A percentile compares a stretch with the other conserved stretches of the same genome.
Conservation (phyloP, 176 grass and related monocot species). For the Thalia dealbata region DNA sequence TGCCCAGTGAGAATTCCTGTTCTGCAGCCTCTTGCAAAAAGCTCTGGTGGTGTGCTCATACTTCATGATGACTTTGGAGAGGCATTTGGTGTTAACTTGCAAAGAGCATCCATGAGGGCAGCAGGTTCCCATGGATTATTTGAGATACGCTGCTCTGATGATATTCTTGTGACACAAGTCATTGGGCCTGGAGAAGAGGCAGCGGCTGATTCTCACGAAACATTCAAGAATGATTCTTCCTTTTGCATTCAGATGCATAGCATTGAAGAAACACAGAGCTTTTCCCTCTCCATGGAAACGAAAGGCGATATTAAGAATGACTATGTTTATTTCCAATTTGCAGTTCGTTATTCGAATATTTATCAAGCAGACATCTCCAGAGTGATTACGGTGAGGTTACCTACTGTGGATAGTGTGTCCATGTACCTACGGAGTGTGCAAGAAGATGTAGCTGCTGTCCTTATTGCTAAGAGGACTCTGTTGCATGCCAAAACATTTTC, state of each 20-base stretch:
- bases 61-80: conserved; percentile 98
- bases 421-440: conserved; percentile 67
- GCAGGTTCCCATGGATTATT: conserved; percentile 82
- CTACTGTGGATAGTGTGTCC: conserved; percentile 64
- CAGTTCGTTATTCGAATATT: conserved; percentile 64
- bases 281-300: conserved; percentile 85
- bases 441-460: conserved; percentile 56
- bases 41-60: conserved; percentile 84
- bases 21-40: conserved; percentile 78
- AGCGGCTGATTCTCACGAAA: conserved; percentile 76
- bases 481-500: conserved; percentile 49
- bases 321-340: conserved; percentile 94
- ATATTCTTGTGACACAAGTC: conserved; percentile 87
- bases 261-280: conserved; percentile 82
- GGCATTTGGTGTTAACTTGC: conserved; percentile 95
- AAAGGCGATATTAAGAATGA: conserved; percentile 76
- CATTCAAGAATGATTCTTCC: conserved; percentile 80
- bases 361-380: conserved; percentile 80
- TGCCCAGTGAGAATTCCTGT: conserved; percentile 81
- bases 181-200: conserved; percentile 96
- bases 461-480: conserved; percentile 68
- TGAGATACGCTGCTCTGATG: conserved; percentile 88
- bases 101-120: conserved; percentile 72
- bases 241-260: conserved; percentile 92
- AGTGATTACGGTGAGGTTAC: conserved; percentile 71